Percentiles rank a stretch among this genome's conserved stretches.
These are phyloP conservation scores for Phaeotremella fagi DNA, from an alignment of 768 basidiomycete genomes.

Conservation along the genomic window DNA sequence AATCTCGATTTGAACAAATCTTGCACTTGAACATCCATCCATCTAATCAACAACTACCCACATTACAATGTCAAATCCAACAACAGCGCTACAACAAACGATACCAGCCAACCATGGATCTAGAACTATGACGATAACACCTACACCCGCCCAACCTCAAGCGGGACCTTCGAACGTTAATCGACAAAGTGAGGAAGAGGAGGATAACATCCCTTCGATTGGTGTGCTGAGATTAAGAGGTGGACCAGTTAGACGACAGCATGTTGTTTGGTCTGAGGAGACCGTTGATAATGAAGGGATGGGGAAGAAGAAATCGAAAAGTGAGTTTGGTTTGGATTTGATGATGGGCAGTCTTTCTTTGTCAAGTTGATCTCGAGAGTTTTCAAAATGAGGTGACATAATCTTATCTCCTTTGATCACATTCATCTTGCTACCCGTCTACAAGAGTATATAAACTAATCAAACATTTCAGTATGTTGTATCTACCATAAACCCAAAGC, in stretches of 20 bases:
- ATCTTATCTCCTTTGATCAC: no score
- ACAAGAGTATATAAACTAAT: no score
- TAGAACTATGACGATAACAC: constrained; percentile 9
- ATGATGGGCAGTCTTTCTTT: no score
- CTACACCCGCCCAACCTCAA: neutral
- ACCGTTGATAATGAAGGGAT: constrained; percentile 87
- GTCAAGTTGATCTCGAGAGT: no score
- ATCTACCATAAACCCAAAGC: constrained; percentile 69
- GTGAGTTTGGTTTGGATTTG: no score
- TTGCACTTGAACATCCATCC: no score
- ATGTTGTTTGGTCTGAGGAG: constrained; percentile 77
- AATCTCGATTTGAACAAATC: no score
- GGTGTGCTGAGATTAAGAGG: constrained; percentile 64
- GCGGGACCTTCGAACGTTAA: constrained; percentile 5
- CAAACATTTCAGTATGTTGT: constrained; percentile 71
- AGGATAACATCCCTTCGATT: constrained; percentile 24
- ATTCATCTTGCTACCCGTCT: no score
- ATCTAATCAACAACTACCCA: neutral
- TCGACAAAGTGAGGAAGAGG: neutral
- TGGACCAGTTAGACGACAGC: constrained; percentile 52
- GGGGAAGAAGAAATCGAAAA: constrained; percentile 88
- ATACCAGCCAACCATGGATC: constrained; percentile 2
- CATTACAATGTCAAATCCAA: neutral
- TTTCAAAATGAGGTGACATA: no score
- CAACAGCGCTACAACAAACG: neutral